phyloP scores from a whole-genome alignment of 2,329 filamentous ascomycete species.

The Cercospora sp. region DNA sequence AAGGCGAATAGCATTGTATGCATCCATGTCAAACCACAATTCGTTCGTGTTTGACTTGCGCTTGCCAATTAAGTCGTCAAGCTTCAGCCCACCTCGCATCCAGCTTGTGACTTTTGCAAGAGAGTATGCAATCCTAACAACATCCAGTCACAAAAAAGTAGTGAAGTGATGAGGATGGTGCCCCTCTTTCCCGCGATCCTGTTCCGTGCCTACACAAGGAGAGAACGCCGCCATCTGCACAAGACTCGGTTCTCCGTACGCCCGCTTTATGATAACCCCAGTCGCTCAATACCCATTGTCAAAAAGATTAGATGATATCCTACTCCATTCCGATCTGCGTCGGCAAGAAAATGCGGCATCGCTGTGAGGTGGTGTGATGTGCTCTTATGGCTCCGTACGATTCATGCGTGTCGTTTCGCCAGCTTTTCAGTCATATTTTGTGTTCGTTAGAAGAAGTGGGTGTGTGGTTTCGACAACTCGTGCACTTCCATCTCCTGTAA shows the following conservation, averaged over 20 bases:
- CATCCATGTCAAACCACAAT: conserved; percentile 3
- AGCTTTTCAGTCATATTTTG: conserved; percentile 17
- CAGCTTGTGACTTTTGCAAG: conserved; percentile 20
- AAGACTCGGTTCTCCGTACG: conserved; percentile 13
- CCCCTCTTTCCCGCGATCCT: neutral
- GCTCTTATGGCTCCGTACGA: conserved; percentile 23
- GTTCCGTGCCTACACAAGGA: conserved; percentile 10
- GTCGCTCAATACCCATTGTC: conserved; percentile 17
- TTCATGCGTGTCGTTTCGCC: conserved; percentile 25
- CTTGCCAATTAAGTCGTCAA: conserved; percentile 9
- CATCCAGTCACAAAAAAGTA: conserved; percentile 21
- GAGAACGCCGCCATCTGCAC: conserved; percentile 13
- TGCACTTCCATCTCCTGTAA: conserved; percentile 99
- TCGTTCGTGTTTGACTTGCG: neutral
- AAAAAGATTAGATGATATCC: conserved; percentile 27
- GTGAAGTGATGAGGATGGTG: conserved; percentile 12
- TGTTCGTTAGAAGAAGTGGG: conserved; percentile 90
- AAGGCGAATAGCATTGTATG: conserved; percentile 1
- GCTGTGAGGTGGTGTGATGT: conserved; percentile 14
- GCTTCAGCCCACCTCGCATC: conserved; percentile 7
- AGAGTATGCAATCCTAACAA: conserved; percentile 26
- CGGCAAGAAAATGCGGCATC: conserved; percentile 19
- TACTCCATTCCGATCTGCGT: conserved; percentile 17
- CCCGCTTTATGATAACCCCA: conserved; percentile 17
- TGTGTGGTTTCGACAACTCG: conserved; percentile 98